These are phyloP conservation scores for Lactarius akahatsu DNA, from an alignment of 768 basidiomycete genomes.

Conservation along the genomic window DNA sequence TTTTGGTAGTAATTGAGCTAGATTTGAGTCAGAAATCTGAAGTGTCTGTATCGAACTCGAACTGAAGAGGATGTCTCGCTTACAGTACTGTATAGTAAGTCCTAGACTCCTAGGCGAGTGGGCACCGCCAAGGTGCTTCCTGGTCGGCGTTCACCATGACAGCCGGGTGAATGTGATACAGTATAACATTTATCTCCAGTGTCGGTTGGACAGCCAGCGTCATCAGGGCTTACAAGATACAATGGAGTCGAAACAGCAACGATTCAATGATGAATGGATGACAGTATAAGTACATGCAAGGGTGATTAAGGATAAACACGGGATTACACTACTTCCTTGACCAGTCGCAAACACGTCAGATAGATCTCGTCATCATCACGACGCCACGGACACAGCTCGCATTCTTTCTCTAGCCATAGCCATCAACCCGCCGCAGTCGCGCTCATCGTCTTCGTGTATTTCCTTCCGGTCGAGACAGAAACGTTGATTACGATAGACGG, in stretches of 20 bases:
- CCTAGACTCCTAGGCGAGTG: neutral
- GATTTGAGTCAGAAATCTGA: too few relatives aligned
- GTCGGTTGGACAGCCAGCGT: neutral
- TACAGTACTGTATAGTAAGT: too few relatives aligned
- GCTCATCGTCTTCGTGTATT: neutral
- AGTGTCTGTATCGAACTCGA: too few relatives aligned
- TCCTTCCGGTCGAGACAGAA: conserved; percentile 9
- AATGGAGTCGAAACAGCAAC: neutral
- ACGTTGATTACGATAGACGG: conserved; percentile 17
- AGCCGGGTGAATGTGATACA: neutral
- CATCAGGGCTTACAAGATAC: neutral
- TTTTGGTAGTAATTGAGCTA: too few relatives aligned
- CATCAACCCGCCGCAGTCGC: conserved; percentile 14
- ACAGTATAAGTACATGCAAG: neutral
- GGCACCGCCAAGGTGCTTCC: neutral
- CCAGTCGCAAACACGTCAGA: neutral
- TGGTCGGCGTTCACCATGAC: neutral
- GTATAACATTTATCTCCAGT: neutral
- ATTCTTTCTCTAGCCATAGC: conserved; percentile 1
- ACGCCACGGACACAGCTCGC: conserved; percentile 9
- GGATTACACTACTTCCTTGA: neutral
- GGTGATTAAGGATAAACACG: neutral
- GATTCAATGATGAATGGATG: neutral
- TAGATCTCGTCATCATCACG: neutral
- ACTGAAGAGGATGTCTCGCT: too few relatives aligned